Base-by-base conservation (phyloP, 2,329 filamentous ascomycete genomes). In the Aschersonia sp. region DNA sequence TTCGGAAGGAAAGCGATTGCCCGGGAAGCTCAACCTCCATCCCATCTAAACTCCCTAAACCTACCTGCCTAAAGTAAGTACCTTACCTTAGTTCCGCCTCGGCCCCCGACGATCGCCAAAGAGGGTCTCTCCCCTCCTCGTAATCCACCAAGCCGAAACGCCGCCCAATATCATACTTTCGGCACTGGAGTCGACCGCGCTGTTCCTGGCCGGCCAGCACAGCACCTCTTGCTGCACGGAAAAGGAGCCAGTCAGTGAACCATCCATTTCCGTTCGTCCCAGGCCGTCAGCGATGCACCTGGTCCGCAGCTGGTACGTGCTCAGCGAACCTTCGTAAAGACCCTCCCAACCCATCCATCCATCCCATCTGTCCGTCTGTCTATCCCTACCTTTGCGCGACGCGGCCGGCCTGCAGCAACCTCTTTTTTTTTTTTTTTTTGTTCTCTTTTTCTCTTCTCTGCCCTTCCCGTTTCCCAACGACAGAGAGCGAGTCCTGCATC, bases 301-400 rank as follows among this genome's bases (percentile, higher is more conserved):
- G 46, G 46, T 48, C 46, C 46, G 46, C 35, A 37, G 8, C 35
- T 40, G 46, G 46, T 48, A 48, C 46, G 46, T 48, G 49, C 46
- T 31, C 41, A 30, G 44, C 44, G 40, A 46, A 46, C 46, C 35
- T 47, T 22, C 22, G 22, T 22, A 22, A 22, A 22, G 43, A 41
- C 45, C 31, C 35, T 11, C 30, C 11, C 22, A 22, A 22, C 35
- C 35, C 8, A 37, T 12, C 35, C 12, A 12, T 37, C 35, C 35
- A 37, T 8, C 35, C 8, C 22, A 37, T 9, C 8, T 1, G 35
- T 37, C 35, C 12, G 35, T 12, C 12, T 37, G 8, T 37, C 35
- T 12, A 37, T 37, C 35, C 35, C 35, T 12, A 8, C 35, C 35
- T 8, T 37, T 37, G 35, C 35, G 35, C 35, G 35, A 35, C 30